A percentile compares a stretch with the other conserved stretches of the same genome.
Conservation (phyloP, 2,329 filamentous ascomycete species). For the Teratosphaeriaceae sp. region DNA sequence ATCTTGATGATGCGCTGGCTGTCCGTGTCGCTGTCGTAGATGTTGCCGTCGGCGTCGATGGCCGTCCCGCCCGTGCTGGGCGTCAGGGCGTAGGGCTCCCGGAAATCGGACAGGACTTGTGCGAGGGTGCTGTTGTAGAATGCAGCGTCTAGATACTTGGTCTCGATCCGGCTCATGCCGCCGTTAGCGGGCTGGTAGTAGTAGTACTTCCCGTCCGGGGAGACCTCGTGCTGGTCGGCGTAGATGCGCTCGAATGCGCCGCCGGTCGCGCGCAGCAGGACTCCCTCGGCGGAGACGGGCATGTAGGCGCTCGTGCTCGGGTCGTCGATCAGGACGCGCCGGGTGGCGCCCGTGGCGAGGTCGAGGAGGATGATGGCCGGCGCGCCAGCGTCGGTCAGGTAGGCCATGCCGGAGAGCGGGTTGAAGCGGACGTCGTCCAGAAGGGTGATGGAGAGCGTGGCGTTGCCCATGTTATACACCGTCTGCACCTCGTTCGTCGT, state of each 20-base stretch:
- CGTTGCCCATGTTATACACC: constrained; percentile 30
- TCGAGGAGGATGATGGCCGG: constrained; percentile 24
- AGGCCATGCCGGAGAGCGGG: constrained; percentile 19
- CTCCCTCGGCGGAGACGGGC: constrained; percentile 28
- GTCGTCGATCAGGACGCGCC: constrained; percentile 25
- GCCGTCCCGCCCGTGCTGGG: constrained; percentile 33
- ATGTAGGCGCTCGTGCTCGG: constrained; percentile 21
- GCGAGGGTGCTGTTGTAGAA: constrained; percentile 29
- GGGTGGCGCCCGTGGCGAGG: constrained; percentile 18
- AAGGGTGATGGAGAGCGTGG: constrained; percentile 23
- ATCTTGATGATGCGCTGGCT: constrained; percentile 23
- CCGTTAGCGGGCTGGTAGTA: constrained; percentile 35
- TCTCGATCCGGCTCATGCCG: constrained; percentile 31
- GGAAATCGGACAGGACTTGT: constrained; percentile 19
- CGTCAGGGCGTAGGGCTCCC: constrained; percentile 28
- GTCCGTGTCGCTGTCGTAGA: constrained; percentile 33
- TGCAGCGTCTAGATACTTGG: constrained; percentile 27
- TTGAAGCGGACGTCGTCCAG: constrained; percentile 35
- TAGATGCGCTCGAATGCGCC: constrained; percentile 21
- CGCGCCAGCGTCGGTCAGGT: constrained; percentile 24
- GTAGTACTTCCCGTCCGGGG: constrained; percentile 30
- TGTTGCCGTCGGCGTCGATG: constrained; percentile 33
- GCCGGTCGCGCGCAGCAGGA: constrained; percentile 17
- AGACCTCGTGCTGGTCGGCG: constrained; percentile 36
- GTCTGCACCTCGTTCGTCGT: constrained; percentile 28